A percentile compares a stretch with the other conserved stretches of the same genome.
These are phyloP conservation scores for Cylindrotheca closterium DNA, from an alignment of 108 stramenopile genomes.

Conservation along the genomic window DNA sequence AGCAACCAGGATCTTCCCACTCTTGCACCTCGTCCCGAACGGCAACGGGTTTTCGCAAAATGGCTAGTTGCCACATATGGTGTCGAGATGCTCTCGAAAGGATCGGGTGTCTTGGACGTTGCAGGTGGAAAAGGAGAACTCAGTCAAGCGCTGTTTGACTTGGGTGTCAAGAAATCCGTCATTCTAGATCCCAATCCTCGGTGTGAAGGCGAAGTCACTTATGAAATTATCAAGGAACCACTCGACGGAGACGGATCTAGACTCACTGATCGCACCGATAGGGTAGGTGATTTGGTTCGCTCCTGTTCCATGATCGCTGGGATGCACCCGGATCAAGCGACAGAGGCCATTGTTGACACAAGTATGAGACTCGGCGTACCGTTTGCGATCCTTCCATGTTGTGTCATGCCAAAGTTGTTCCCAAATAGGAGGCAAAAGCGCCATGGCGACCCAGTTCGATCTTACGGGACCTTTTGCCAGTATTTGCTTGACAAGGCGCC, in stretches of 20 bases:
- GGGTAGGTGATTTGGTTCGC: constrained; percentile 10
- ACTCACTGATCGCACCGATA: neutral
- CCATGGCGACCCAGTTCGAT: constrained; percentile 36
- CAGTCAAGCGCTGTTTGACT: constrained; percentile 43
- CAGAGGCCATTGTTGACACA: constrained; percentile 68
- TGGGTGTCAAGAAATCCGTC: constrained; percentile 45
- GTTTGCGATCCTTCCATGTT: constrained; percentile 64
- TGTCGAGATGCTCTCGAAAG: constrained; percentile 20
- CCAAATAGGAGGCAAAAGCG: constrained; percentile 30
- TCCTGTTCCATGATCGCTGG: constrained; percentile 73
- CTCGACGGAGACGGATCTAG: constrained; percentile 37
- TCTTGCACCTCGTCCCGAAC: constrained; percentile 37
- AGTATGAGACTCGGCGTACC: constrained; percentile 56
- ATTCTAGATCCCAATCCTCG: constrained; percentile 71
- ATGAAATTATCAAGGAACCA: constrained; percentile 40
- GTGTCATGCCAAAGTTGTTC: constrained; percentile 66
- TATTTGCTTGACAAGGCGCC: constrained; percentile 57
- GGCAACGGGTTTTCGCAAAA: constrained; percentile 54
- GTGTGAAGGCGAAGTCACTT: constrained; percentile 10
- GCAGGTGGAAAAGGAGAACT: constrained; percentile 87
- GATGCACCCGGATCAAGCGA: constrained; percentile 89
- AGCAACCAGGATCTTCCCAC: neutral
- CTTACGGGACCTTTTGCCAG: constrained; percentile 52
- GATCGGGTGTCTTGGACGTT: constrained; percentile 62
- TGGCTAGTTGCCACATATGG: constrained; percentile 44